These are phyloP conservation scores for Phytopythium delawarense DNA, from an alignment of 352 stramenopile genomes.

Conservation along the genomic window DNA sequence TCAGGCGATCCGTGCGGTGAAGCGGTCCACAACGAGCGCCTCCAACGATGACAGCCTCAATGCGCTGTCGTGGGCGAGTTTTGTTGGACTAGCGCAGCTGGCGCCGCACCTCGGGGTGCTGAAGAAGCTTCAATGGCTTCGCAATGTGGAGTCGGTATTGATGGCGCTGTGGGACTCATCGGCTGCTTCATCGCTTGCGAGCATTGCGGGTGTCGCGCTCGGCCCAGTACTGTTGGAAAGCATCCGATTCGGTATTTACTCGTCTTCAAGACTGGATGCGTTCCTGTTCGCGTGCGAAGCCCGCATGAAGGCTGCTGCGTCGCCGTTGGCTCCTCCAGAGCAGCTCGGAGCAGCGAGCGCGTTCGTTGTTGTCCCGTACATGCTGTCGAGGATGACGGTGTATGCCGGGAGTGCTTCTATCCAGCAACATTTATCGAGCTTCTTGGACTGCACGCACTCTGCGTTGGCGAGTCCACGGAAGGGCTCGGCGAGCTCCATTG, in stretches of 20 bases:
- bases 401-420: slow-evolving; percentile 14
- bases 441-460: background rate
- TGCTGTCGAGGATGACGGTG: slow-evolving; percentile 15
- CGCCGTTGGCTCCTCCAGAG: background rate
- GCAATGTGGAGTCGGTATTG: slow-evolving; percentile 33
- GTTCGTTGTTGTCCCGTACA: slow-evolving; percentile 19
- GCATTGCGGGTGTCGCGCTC: slow-evolving; percentile 26
- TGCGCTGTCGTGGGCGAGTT: slow-evolving; percentile 22
- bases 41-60: no score
- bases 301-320: slow-evolving; percentile 9
- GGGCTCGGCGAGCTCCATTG: background rate
- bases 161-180: slow-evolving; percentile 16
- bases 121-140: slow-evolving; percentile 35
- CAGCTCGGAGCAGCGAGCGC: background rate
- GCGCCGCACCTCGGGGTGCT: slow-evolving; percentile 24
- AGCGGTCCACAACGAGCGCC: background rate
- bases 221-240: slow-evolving; percentile 38
- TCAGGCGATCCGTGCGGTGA: background rate
- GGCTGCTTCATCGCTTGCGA: background rate
- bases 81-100: slow-evolving; percentile 29
- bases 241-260: slow-evolving; percentile 22
- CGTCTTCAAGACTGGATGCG: slow-evolving; percentile 18
- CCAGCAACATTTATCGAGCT: background rate
- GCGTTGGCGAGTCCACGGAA: background rate
- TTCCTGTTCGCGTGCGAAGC: slow-evolving; percentile 32